Evolutionary conservation across 352 stramenopile genomes (phyloP), one percentile per base, ranked within the genome.

Genomic region (Elongisporangium senticosum): DNA sequence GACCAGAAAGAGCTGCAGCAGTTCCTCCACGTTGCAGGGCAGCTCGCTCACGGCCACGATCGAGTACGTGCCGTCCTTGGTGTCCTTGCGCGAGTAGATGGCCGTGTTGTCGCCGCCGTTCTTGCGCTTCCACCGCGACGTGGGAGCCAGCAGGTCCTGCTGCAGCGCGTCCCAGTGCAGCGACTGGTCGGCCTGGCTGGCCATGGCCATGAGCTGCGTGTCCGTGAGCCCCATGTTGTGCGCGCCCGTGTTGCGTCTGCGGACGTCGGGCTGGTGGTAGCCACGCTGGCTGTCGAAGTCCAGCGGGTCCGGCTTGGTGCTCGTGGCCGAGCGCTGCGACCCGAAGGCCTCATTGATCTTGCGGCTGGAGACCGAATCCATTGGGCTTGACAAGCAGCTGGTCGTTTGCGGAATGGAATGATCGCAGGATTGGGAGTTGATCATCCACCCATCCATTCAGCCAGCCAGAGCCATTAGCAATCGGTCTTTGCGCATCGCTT

Each of bases 21-120:
- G 78, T 43, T 85, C 75, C 23, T 59, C 65, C 47, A 77, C 43
- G 2, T 68, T 77, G 55, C 72, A 78, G 23, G 68, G 59, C 22
- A 85, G 54, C 17, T 53, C 65, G 0, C 63, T 70, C 4, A 71
- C 56, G 24, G 65, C 70, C n/a, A 83, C 67, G 21, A 65, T 53
- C 10, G 33, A 43, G 33, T 43, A 43, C 33, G 33, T 43, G 2
- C 33, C 33, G 33, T 62, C 71, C 14, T 51, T 58, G 51, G 77
- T 63, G 53, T 56, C 50, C 3, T 50, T 62, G 20, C 69, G 59
- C 11, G 67, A 74, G 53, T 59, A 68, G 26, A 80, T 59, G 17
- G 60, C 64, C 19, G 67, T 58, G 56, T 53, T 26, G 19, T 60
- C 52, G 11, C 23, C 13, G 22, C 13, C 33, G 13, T 57, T 49